phyloP scores from a whole-genome alignment of 176 grass and related monocot genomes.

The Ensete ventricosum region DNA sequence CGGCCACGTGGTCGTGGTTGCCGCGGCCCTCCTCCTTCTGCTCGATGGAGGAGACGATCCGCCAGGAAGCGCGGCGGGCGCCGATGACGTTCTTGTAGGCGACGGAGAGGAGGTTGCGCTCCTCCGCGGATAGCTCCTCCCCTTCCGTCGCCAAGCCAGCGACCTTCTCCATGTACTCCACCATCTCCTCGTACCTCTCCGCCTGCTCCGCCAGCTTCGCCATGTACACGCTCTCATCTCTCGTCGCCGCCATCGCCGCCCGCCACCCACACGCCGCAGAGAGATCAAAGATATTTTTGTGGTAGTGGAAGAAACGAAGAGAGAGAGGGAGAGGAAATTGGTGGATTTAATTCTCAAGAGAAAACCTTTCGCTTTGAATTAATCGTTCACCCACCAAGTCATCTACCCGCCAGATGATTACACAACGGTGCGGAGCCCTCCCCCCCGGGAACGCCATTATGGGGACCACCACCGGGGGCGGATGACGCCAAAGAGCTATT shows the following conservation, averaged over 20 bases:
- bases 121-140: slow-evolving; percentile 78
- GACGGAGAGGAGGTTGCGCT: slow-evolving; percentile 93
- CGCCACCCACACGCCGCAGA: not conserved
- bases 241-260: slow-evolving; percentile 23
- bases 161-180: slow-evolving; percentile 98
- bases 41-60: slow-evolving; percentile 97
- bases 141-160: slow-evolving; percentile 28
- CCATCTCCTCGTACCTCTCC: slow-evolving; percentile 99
- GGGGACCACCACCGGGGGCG: no score
- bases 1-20: slow-evolving; percentile 42
- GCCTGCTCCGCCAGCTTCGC: slow-evolving; percentile 97
- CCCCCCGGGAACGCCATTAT: no score
- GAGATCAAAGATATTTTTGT: no score
- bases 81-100: slow-evolving; percentile 99
- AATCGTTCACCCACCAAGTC: no score
- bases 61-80: slow-evolving; percentile 79
- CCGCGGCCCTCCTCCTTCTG: slow-evolving; percentile 91
- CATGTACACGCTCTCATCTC: slow-evolving; percentile 89
- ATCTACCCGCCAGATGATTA: no score
- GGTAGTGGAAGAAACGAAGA: not conserved
- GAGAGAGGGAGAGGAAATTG: not conserved
- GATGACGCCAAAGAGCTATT: no score
- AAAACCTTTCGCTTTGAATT: not conserved
- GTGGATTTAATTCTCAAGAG: not conserved
- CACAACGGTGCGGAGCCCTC: no score